A percentile compares a stretch with the other conserved stretches of the same genome.
Evolutionary conservation across 1,284 basidiomycete genomes (phyloP).

Genomic region (Gomphus bonarii): DNA sequence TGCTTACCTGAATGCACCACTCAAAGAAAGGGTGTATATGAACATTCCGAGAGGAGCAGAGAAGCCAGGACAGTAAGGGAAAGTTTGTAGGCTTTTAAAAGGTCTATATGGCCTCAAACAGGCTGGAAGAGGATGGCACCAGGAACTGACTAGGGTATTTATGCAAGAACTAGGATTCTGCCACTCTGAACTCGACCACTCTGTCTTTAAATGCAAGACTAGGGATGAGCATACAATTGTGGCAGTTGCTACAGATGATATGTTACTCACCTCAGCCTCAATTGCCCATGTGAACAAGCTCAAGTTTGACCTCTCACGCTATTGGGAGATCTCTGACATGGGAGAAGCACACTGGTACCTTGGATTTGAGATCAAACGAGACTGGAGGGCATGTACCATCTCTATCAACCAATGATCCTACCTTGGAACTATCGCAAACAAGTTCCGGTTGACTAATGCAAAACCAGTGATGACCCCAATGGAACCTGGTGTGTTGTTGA

Average conservation of each 20-base stretch:
- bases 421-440: constrained; percentile 16
- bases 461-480: too few relatives aligned
- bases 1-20: background rate
- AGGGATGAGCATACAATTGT: constrained; percentile 1
- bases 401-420: constrained; percentile 20
- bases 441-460: too few relatives aligned
- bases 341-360: constrained; percentile 14
- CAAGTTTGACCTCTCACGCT: constrained; percentile 15
- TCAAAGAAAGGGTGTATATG: background rate
- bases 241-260: background rate
- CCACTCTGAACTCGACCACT: constrained; percentile 15
- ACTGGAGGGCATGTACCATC: constrained; percentile 14
- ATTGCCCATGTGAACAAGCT: background rate
- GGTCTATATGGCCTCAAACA: constrained; percentile 22
- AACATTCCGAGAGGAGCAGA: background rate
- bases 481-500: too few relatives aligned
- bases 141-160: constrained; percentile 15
- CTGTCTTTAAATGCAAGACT: constrained; percentile 17
- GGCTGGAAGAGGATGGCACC: constrained; percentile 13
- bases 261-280: background rate
- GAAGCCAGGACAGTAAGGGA: background rate
- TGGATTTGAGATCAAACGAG: constrained; percentile 18
- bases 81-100: constrained; percentile 8
- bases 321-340: background rate
- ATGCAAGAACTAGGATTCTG: constrained; percentile 13